A percentile compares a stretch with the other conserved stretches of the same genome.
Conservation (phyloP, 2,329 filamentous ascomycete species). For the Colletotrichum gigasporum region DNA sequence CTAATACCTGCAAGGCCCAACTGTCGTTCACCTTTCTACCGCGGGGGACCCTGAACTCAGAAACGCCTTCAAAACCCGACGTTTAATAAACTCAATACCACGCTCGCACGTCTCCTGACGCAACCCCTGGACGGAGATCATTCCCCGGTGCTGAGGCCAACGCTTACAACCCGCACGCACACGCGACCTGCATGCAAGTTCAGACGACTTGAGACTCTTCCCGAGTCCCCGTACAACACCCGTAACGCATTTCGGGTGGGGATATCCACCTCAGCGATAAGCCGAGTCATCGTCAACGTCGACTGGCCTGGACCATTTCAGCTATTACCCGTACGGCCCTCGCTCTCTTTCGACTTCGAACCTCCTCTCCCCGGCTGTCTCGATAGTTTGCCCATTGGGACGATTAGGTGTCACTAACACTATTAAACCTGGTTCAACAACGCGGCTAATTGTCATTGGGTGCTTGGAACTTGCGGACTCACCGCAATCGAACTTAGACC, state of each 20-base stretch:
- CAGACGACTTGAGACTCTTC: slow-evolving; percentile 32
- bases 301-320: not conserved
- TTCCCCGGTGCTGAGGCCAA: slow-evolving; percentile 3
- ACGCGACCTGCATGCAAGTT: not conserved
- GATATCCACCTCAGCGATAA: slow-evolving; percentile 13
- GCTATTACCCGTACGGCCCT: not conserved
- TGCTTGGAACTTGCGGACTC: not conserved
- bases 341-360: not conserved
- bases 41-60: not conserved
- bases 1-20: slow-evolving; percentile 1
- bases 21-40: not conserved
- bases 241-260: slow-evolving; percentile 16
- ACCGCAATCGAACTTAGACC: slow-evolving; percentile 2
- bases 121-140: slow-evolving; percentile 31
- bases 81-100: slow-evolving; percentile 21
- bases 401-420: slow-evolving; percentile 1
- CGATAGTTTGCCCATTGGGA: not conserved
- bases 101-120: slow-evolving; percentile 19
- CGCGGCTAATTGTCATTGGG: slow-evolving; percentile 1
- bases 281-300: not conserved
- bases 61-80: not conserved
- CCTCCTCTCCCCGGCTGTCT: not conserved
- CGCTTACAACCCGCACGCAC: not conserved
- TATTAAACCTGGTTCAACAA: not conserved
- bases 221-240: slow-evolving; percentile 23